Percentiles rank a stretch among this genome's conserved stretches.
phyloP scores from a whole-genome alignment of 192 early-diverging fungal genomes.

The Powellomyces hirtus region DNA sequence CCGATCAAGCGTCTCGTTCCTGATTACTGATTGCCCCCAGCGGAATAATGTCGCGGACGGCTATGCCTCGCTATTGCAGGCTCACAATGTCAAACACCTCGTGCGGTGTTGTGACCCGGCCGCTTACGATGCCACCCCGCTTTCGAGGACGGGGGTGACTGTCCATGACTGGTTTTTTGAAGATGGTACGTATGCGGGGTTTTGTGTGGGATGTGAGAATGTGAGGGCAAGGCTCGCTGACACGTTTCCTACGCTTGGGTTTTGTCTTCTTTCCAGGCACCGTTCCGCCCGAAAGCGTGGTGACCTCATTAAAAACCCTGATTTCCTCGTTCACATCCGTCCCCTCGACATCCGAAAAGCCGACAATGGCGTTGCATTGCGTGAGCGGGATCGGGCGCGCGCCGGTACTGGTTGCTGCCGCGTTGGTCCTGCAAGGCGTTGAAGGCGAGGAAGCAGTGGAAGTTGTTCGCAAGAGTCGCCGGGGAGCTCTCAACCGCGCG shows the following conservation, averaged over 20 bases:
- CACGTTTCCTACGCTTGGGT: no score
- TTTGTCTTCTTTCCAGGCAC: conserved; percentile 27
- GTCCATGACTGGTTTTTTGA: conserved; percentile 86
- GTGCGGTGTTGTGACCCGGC: conserved; percentile 85
- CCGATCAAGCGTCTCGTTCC: not conserved
- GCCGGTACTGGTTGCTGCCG: conserved; percentile 81
- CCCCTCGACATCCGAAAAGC: conserved; percentile 9
- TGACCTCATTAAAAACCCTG: conserved; percentile 55
- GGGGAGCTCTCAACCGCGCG: conserved; percentile 72
- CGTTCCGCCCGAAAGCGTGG: conserved; percentile 45
- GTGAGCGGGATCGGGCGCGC: conserved; percentile 95
- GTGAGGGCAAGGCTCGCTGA: no score
- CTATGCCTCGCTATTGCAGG: conserved; percentile 12
- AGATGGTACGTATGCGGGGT: conserved; percentile 75
- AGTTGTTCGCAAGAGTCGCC: conserved; percentile 62
- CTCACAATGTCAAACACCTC: conserved; percentile 62
- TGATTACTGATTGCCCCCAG: conserved; percentile 25
- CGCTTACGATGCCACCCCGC: conserved; percentile 58
- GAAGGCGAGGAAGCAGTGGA: conserved; percentile 69
- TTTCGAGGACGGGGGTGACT: conserved; percentile 60
- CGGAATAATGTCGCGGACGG: not conserved
- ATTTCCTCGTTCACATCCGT: conserved; percentile 35
- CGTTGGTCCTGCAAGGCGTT: conserved; percentile 75
- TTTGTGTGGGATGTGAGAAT: no score
- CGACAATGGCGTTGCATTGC: conserved; percentile 77